Evolutionary conservation across 768 basidiomycete species (phyloP).

Genomic region (Mycena haematopus): DNA sequence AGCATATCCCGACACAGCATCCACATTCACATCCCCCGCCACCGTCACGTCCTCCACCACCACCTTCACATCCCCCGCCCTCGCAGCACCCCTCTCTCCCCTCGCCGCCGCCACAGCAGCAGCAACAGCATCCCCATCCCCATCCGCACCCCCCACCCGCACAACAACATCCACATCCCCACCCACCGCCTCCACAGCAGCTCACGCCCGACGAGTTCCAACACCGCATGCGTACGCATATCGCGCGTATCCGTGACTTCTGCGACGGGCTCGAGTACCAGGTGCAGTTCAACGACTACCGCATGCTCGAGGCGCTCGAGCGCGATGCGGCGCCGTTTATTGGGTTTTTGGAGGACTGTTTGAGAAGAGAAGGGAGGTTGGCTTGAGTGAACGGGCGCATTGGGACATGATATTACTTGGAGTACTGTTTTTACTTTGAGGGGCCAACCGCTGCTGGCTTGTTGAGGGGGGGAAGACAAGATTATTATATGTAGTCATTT

Average conservation of each 20-base stretch:
- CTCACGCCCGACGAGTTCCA: constrained; percentile 31
- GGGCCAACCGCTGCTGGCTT: no score
- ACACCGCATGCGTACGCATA: constrained; percentile 48
- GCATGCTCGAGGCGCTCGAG: constrained; percentile 51
- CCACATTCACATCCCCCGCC: neutral
- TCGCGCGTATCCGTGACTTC: constrained; percentile 50
- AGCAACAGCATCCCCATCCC: neutral
- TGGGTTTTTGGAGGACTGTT: constrained; percentile 45
- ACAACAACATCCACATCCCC: neutral
- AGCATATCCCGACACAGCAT: neutral
- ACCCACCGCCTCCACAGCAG: neutral
- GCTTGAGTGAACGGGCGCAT: no score
- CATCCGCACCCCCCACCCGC: neutral
- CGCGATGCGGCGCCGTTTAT: constrained; percentile 48
- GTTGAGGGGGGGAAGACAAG: no score
- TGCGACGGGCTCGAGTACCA: constrained; percentile 55
- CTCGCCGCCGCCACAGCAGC: neutral
- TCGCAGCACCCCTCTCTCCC: neutral
- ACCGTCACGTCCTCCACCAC: no score
- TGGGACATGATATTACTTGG: no score
- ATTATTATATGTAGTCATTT: no score
- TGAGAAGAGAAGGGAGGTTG: constrained; percentile 44
- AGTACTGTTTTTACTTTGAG: no score
- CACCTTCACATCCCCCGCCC: neutral
- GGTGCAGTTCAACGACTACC: constrained; percentile 51